phyloP scores from a whole-genome alignment of 768 basidiomycete genomes.

The Porphyrellus cyaneotinctus region DNA sequence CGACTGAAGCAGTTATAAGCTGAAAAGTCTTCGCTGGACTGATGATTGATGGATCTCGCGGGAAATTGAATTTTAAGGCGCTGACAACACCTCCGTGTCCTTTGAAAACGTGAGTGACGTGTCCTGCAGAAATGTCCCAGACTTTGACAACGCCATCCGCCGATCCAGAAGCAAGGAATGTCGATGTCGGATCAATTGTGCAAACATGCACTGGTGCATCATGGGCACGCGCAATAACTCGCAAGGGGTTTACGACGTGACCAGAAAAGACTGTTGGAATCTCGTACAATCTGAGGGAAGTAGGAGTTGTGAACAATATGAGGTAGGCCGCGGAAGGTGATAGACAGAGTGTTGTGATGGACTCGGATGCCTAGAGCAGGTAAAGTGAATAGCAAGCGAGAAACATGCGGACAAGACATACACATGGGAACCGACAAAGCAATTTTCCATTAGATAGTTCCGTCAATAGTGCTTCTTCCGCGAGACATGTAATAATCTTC shows the following conservation, averaged over 20 bases:
- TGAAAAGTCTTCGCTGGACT: conserved; percentile 56
- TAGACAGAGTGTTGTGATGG: conserved; percentile 79
- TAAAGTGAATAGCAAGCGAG: background rate
- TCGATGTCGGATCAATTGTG: conserved; percentile 76
- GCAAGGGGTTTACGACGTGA: conserved; percentile 60
- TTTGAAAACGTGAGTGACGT: conserved; percentile 90
- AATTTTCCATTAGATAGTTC: conserved; percentile 69
- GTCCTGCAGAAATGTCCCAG: conserved; percentile 86
- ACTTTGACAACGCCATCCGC: conserved; percentile 97
- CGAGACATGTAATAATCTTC: conserved; percentile 81
- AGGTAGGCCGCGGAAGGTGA: conserved; percentile 73
- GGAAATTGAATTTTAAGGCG: conserved; percentile 82
- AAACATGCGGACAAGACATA: conserved; percentile 39
- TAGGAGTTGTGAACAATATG: conserved; percentile 74
- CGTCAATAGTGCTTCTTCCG: conserved; percentile 80
- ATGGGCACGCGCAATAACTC: conserved; percentile 80
- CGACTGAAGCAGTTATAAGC: conserved; percentile 87
- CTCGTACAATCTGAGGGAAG: conserved; percentile 80
- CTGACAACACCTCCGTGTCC: conserved; percentile 98
- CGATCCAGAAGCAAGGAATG: conserved; percentile 91
- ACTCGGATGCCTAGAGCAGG: conserved; percentile 71
- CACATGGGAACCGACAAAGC: conserved; percentile 80
- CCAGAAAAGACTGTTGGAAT: conserved; percentile 51
- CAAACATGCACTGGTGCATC: conserved; percentile 93
- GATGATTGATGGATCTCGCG: conserved; percentile 52